Percentiles rank a stretch among this genome's conserved stretches.
Evolutionary conservation across 345 rosid genomes (phyloP).

Genomic region (Ailanthus altissimus): DNA sequence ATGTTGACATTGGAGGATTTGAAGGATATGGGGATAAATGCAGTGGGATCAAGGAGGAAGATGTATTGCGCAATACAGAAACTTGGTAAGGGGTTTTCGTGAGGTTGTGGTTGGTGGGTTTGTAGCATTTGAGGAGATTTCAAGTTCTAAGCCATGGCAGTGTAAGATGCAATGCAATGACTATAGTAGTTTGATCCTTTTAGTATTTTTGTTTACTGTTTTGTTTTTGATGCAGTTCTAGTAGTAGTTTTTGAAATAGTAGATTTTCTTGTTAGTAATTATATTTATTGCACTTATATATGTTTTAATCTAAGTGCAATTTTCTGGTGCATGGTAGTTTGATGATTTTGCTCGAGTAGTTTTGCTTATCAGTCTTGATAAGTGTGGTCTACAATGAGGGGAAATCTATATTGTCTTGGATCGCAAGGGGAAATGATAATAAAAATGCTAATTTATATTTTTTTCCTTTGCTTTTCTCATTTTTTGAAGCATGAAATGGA

Average conservation of each 20-base stretch:
- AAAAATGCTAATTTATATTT: not conserved
- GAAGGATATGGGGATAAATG: slow-evolving; percentile 88
- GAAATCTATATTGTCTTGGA: not conserved
- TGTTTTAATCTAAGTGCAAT: slow-evolving; percentile 27
- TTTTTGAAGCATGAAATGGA: not conserved
- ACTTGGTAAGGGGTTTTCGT: slow-evolving; percentile 75
- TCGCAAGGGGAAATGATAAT: not conserved
- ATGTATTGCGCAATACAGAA: slow-evolving; percentile 76
- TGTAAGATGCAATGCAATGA: slow-evolving; percentile 49
- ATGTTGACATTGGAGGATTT: slow-evolving; percentile 84
- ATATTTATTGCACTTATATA: slow-evolving; percentile 8
- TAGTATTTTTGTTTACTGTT: slow-evolving; percentile 10
- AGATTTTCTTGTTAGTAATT: slow-evolving; percentile 26
- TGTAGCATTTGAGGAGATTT: slow-evolving; percentile 30
- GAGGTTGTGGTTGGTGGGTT: slow-evolving; percentile 31
- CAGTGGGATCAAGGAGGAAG: slow-evolving; percentile 86
- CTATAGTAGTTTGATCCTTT: slow-evolving; percentile 39
- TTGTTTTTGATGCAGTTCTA: slow-evolving; percentile 24
- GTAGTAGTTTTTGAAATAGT: slow-evolving; percentile 35
- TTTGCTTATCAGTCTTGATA: slow-evolving; percentile 1
- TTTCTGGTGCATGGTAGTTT: slow-evolving; percentile 18
- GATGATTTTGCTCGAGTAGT: not conserved
- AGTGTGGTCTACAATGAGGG: slow-evolving; percentile 2
- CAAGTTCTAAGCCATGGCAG: slow-evolving; percentile 45
- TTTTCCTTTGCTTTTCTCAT: not conserved